A percentile compares a stretch with the other conserved stretches of the same genome.
Evolutionary conservation across 108 stramenopile genomes (phyloP).

Genomic region (Cyclotella baltica): DNA sequence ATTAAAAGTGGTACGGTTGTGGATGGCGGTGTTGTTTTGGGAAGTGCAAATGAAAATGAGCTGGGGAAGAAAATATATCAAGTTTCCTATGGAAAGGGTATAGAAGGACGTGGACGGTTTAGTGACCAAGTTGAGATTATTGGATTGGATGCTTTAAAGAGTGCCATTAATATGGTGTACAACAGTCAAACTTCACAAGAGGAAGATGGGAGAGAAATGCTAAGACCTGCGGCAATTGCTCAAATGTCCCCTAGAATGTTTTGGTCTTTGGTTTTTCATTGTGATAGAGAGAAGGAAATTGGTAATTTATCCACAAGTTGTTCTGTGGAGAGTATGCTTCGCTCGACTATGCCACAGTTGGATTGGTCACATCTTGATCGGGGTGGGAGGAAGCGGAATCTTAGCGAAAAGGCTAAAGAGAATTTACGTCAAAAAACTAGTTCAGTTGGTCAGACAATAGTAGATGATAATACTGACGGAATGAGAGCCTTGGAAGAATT

Average conservation of each 20-base stretch:
- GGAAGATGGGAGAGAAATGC: constrained; percentile 62
- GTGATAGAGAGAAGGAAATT: constrained; percentile 12
- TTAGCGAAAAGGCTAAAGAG: constrained; percentile 86
- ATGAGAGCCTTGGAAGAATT: constrained; percentile 46
- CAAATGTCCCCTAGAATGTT: constrained; percentile 79
- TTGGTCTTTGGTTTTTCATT: constrained; percentile 70
- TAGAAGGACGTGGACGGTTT: constrained; percentile 73
- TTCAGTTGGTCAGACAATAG: neutral
- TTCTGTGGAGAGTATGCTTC: constrained; percentile 61
- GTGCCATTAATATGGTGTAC: constrained; percentile 70
- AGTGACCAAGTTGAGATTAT: constrained; percentile 78
- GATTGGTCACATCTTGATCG: constrained; percentile 87
- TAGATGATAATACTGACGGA: constrained; percentile 34
- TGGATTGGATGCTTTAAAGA: constrained; percentile 64
- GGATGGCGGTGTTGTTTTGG: constrained; percentile 38
- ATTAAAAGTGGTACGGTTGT: constrained; percentile 35
- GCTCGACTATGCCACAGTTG: constrained; percentile 62
- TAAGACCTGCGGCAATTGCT: constrained; percentile 75
- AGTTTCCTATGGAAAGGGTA: constrained; percentile 69
- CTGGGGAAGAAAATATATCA: constrained; percentile 40
- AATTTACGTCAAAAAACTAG: constrained; percentile 59
- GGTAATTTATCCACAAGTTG: constrained; percentile 1
- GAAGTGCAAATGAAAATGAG: constrained; percentile 14
- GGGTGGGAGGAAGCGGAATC: constrained; percentile 60
- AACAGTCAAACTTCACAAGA: constrained; percentile 10